Percentiles rank a stretch among this genome's conserved stretches.
Evolutionary conservation across 345 rosid genomes (phyloP).

Genomic region (Barbarea vulgaris): DNA sequence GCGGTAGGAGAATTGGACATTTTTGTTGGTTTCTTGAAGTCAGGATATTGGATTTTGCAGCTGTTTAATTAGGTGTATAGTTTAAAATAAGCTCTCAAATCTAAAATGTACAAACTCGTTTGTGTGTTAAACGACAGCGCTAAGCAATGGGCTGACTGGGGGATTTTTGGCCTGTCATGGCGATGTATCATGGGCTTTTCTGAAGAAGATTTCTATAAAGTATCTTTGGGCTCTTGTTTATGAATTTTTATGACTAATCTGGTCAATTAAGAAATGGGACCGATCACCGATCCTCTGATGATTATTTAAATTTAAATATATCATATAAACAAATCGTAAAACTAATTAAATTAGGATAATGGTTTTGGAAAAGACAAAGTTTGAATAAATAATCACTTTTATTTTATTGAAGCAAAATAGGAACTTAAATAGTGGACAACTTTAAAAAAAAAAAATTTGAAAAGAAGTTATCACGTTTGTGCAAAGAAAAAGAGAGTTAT

Average conservation of each 20-base stretch:
- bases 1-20: background rate
- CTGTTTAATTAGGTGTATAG: background rate
- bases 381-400: background rate
- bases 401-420: background rate
- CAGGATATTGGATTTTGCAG: background rate
- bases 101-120: background rate
- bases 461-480: background rate
- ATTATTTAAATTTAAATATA: background rate
- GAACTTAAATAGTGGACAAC: background rate
- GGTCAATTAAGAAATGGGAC: background rate
- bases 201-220: background rate
- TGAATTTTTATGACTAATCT: background rate
- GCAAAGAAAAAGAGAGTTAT: background rate
- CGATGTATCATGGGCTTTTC: background rate
- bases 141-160: background rate
- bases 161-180: background rate
- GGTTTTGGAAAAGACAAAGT: background rate
- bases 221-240: background rate
- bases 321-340: background rate
- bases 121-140: background rate
- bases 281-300: background rate
- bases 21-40: background rate
- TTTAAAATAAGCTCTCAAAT: background rate
- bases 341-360: background rate
- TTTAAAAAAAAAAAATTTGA: background rate